These are phyloP conservation scores for Rhynchosporium graminicola DNA, from an alignment of 2,329 filamentous ascomycete genomes.

Conservation along the genomic window DNA sequence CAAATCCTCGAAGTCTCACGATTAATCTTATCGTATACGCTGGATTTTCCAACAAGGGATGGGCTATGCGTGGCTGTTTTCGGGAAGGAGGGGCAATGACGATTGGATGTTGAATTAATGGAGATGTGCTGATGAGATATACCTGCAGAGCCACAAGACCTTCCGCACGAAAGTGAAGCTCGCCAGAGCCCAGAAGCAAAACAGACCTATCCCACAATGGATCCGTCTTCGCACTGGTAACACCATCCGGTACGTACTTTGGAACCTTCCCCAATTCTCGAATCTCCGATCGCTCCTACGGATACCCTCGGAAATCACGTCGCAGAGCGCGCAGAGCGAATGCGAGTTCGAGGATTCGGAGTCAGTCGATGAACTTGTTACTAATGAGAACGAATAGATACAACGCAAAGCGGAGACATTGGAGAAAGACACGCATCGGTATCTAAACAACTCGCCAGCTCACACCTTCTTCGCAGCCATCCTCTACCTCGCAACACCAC, in stretches of 20 bases:
- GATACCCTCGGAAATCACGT: background rate
- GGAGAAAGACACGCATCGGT: constrained; percentile 99
- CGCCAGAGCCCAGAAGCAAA: constrained; percentile 99
- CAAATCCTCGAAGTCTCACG: constrained; percentile 25
- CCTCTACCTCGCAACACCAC: constrained; percentile 6
- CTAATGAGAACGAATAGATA: constrained; percentile 64
- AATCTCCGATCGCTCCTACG: background rate
- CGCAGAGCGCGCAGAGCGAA: constrained; percentile 1
- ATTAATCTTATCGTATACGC: background rate
- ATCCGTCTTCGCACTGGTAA: constrained; percentile 98
- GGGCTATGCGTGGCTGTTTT: constrained; percentile 2
- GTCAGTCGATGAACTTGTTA: background rate
- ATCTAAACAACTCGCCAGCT: constrained; percentile 71
- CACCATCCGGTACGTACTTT: constrained; percentile 82
- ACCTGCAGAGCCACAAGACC: constrained; percentile 90
- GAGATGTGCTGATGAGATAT: constrained; percentile 26
- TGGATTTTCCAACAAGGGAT: constrained; percentile 6
- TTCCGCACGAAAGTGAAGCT: constrained; percentile 99
- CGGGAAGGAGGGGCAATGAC: constrained; percentile 7
- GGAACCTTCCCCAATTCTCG: background rate
- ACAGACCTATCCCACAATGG: constrained; percentile 99
- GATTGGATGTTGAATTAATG: constrained; percentile 18
- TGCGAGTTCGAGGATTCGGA: background rate
- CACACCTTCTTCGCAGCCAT: constrained; percentile 5
- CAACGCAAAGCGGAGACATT: constrained; percentile 99